Base-by-base conservation (phyloP, 805 yeast genomes). In the Vanderwaltozyma tropicalis region DNA sequence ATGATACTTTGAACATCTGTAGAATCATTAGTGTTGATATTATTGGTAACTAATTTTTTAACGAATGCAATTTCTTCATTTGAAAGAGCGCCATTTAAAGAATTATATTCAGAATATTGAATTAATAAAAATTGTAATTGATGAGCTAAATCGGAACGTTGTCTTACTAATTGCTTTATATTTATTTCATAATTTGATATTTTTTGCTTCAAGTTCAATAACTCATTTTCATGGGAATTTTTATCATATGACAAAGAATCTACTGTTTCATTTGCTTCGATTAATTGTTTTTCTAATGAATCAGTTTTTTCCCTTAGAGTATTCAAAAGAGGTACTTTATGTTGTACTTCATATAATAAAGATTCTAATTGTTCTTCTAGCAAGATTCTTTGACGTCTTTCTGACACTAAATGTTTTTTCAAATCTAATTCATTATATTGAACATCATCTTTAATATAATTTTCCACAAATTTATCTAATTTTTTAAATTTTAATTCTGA, bases 131-230 rank as follows among this genome's bases (percentile, higher is more conserved):
- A 71, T 48, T 83, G 82, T n/a, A 89, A 69, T 56, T 89, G 97
- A 31, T 78, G 73, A 5, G 92, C 80, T 28, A 88, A 63, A 53
- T 88, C 96, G 21, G 66, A 62, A 31, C 78, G 71, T 46, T 79
- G 74, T 41, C 69, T 72, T 30, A 68, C 65, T 45, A 79, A 53
- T 4, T 71, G 43, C 16, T 66, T 40, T 17, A 61, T 53, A 17
- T 61, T 57, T 2, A 42, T 28, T 58, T 69, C 49, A 51, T 64
- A 48, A 68, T 22, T 20, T 6, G 17, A 18, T n/a, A 33, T 12
- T 29, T 32, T 38, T 28, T n/a, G 4, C 11, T 6, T 28, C 18
- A 28, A 15, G 12, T 24, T 24, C 9, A 10, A 4, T 24, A 24
- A 4, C 8, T 24, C 12, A 10, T 24, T 24, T 56, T n/a, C n/a